These are phyloP conservation scores for Aspergillus coremiiformis DNA, from an alignment of 495 filamentous ascomycete species.

Conservation along the genomic window DNA sequence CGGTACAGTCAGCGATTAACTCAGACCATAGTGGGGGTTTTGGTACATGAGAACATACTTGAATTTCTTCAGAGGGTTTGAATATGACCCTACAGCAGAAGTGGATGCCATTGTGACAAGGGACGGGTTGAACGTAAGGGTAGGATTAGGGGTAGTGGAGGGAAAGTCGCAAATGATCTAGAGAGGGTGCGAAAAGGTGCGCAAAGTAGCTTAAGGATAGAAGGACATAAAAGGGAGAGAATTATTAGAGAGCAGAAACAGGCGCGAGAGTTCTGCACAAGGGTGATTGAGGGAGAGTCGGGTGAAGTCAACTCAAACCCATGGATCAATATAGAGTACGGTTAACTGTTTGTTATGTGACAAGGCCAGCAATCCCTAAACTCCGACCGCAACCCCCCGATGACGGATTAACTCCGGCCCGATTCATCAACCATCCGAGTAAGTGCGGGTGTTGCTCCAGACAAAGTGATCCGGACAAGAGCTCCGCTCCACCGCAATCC, in stretches of 20 bases:
- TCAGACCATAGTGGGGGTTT: neutral
- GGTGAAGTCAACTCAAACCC: conserved; percentile 7
- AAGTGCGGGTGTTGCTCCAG: neutral
- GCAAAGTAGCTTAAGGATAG: neutral
- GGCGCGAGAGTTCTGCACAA: neutral
- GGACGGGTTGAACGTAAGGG: conserved; percentile 9
- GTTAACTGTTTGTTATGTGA: neutral
- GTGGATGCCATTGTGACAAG: conserved; percentile 46
- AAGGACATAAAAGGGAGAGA: neutral
- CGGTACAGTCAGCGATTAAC: conserved; percentile 13
- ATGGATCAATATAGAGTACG: conserved; percentile 15
- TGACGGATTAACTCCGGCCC: conserved; percentile 21
- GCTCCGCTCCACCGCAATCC: conserved; percentile 1
- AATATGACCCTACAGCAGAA: conserved; percentile 75
- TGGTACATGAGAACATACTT: conserved; percentile 54
- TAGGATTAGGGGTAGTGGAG: conserved; percentile 19
- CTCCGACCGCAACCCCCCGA: conserved; percentile 1
- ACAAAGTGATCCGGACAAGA: conserved; percentile 2
- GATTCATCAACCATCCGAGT: conserved; percentile 3
- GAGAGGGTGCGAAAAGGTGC: conserved; percentile 1
- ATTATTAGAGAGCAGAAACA: neutral
- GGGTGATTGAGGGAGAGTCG: neutral
- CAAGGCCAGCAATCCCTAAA: conserved; percentile 1
- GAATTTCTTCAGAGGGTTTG: conserved; percentile 99
- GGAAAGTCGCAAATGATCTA: conserved; percentile 1